Evolutionary conservation across 257 asterid genomes (phyloP).

Genomic region (Cordia subcordata): DNA sequence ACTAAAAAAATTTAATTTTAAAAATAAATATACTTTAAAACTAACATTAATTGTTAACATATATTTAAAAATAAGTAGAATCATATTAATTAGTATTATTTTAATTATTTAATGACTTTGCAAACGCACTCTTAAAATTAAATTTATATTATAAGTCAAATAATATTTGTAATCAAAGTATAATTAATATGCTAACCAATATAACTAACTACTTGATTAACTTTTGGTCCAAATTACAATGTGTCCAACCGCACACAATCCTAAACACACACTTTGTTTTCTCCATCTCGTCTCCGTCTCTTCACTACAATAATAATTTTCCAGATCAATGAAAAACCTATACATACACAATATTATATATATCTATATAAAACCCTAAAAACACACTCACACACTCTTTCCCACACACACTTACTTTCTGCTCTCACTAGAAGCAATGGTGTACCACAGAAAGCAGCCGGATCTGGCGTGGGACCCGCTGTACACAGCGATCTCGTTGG

Average conservation of each 20-base stretch:
- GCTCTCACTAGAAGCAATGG: neutral
- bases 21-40: too few species aligned
- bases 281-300: neutral
- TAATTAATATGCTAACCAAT: too few species aligned
- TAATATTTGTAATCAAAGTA: too few species aligned
- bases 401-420: too few species aligned
- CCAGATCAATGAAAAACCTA: neutral
- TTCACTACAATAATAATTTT: neutral
- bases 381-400: neutral
- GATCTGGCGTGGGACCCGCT: constrained; percentile 41
- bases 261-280: neutral
- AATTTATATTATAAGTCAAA: too few species aligned
- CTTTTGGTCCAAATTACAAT: neutral
- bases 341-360: neutral
- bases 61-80: too few species aligned
- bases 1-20: too few species aligned
- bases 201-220: too few species aligned
- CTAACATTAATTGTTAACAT: too few species aligned
- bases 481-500: constrained; percentile 39
- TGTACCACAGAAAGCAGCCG: constrained; percentile 5
- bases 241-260: neutral
- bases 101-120: too few species aligned
- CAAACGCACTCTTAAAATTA: too few species aligned
- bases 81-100: too few species aligned
- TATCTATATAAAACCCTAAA: neutral